phyloP scores from a whole-genome alignment of 1,284 basidiomycete genomes.

The Neonothopanus nambi region DNA sequence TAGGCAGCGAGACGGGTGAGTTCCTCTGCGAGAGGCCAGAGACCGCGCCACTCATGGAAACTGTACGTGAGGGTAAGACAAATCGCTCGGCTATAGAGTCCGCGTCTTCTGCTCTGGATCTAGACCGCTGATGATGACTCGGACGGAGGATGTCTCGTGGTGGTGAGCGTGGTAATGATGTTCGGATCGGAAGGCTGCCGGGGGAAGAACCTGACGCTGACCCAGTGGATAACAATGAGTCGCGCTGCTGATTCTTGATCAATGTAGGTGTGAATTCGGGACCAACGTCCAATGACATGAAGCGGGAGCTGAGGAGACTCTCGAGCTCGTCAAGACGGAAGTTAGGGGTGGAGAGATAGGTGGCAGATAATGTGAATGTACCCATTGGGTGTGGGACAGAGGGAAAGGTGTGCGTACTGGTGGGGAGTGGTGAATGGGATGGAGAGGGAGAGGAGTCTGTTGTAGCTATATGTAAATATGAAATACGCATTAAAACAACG shows the following conservation, averaged over 20 bases:
- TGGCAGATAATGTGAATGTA: conserved; percentile 56
- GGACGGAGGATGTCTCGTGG: conserved; percentile 24
- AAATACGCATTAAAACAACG: conserved; percentile 2
- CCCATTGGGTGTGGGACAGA: conserved; percentile 69
- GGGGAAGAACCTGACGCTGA: conserved; percentile 26
- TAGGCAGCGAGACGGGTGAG: conserved; percentile 25
- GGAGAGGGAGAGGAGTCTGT: conserved; percentile 43
- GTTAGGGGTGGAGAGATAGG: conserved; percentile 63
- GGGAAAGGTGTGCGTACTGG: conserved; percentile 57
- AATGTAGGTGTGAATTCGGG: conserved; percentile 53
- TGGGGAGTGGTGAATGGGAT: conserved; percentile 40
- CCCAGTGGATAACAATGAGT: conserved; percentile 35
- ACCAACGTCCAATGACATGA: conserved; percentile 57
- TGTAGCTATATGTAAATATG: conserved; percentile 17
- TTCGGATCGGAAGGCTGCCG: conserved; percentile 41
- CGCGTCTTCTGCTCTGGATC: not conserved
- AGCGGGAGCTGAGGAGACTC: conserved; percentile 68
- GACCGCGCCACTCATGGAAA: not conserved
- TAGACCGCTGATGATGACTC: not conserved
- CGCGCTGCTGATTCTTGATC: conserved; percentile 51
- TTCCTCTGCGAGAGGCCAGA: too few relatives aligned
- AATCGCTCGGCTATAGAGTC: conserved; percentile 54
- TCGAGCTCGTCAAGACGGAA: conserved; percentile 77
- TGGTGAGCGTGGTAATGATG: conserved; percentile 44
- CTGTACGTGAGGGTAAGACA: conserved; percentile 43